Base-by-base conservation (phyloP, 2,329 filamentous ascomycete species). In the Penicillium sp. region DNA sequence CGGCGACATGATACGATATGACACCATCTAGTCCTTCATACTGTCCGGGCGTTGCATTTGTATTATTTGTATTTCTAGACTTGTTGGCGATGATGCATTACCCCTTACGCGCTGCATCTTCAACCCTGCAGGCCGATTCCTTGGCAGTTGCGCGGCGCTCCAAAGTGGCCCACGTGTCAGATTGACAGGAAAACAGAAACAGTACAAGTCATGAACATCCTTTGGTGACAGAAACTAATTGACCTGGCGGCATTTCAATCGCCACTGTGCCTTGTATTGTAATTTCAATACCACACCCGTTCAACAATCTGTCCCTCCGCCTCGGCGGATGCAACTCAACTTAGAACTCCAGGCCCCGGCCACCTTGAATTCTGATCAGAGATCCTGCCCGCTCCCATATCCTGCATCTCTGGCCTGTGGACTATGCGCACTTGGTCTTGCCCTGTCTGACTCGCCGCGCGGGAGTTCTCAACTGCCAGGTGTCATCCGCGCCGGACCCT, bases 371-470 rank as follows among this genome's bases (percentile, higher is more conserved):
- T 52, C 35, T 47, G 11, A 20, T 20, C 20, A 20, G 20, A 20
- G 59, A 57, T 57, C 34, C 39, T 53, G 34, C 39, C 3, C 43
- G 52, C n/a, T 49, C 38, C 42, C 45, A 10, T 47, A 39, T 31
- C 49, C 51, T 43, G 53, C 34, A 15, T 35, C 31, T 35, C 15
- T 37, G 38, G 28, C 39, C 37, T 28, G 59, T 57, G 63, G 69
- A 76, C 69, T 76, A 78, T 78, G 76, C 71, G 69, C 71, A 69
- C 69, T 63, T 69, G 65, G 63, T 63, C 63, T 59, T 70, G 63
- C 63, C 59, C 60, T 64, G 61, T 69, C 63, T 68, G 69, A 72
- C 70, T 76, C 69, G 68, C 72, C 63, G 67, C 63, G 38, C 38
- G 51, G 39, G 51, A 69, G 68, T 69, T 71, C 68, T 69, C 70